Base-by-base conservation (phyloP, 108 stramenopile species). In the Skeletonema menzelii region DNA sequence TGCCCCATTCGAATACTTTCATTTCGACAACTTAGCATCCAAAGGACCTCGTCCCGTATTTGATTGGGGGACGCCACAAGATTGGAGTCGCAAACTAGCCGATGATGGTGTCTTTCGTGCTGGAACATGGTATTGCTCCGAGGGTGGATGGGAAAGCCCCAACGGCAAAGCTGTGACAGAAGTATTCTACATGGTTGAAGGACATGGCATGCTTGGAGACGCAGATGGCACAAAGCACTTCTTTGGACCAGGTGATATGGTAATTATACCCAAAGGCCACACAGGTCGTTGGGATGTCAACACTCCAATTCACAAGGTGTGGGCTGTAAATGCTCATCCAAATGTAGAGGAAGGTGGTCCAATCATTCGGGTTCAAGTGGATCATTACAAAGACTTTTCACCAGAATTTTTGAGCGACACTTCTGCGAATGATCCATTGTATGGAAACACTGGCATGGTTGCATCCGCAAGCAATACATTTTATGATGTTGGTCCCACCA, bases 201-300 rank as follows among this genome's bases (percentile, higher is more conserved):
- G 90, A 56, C 77, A 79, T 20, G 90, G 88, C 38, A 55, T 74
- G 72, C 61, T 63, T 88, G 63, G 63, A 0, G 90, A 91, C 66
- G 4, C 56, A 27, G 90, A 88, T 79, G 90, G 90, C 0, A 24
- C 20, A 2, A 47, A 56, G 31, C 83, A 91, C 65, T 85, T 79
- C 66, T 88, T 91, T 68, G 86, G 86, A 15, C 86, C 90, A 0
- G 88, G 90, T 10, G 90, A 91, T 82, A 79, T 69, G 27, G 90
- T 91, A 5, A 84, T 88, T n/a, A 69, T 91, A 20, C 90, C 90
- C 5, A 88, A 88, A 47, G 86, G 88, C 5, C 82, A 82, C 57
- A 72, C 83, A 12, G 90, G 90, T 42, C 67, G 90, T 40, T 91
- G 90, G 90, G 90, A 91, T 85, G 86, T 91, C 2, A 58, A 65